Conservation (phyloP, 1,139 yeast genomes). For the Yamadazyma jaroonii region DNA sequence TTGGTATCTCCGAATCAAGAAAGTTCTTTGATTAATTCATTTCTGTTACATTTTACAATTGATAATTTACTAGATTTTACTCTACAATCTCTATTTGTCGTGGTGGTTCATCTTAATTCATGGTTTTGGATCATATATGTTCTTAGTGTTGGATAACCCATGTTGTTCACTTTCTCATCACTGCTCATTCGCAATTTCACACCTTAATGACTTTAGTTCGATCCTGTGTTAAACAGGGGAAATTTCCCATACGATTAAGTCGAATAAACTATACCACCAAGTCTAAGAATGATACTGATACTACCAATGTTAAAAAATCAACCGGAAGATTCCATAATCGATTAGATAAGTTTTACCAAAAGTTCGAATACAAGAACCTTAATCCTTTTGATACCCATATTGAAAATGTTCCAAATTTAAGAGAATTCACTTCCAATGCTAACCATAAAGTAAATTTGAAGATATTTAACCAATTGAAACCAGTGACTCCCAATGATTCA, state of each 20-base stretch:
- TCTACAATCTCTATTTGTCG: too few species aligned
- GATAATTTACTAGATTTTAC: too few species aligned
- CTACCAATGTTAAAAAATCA: not conserved
- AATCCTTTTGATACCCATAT: conserved; percentile 14
- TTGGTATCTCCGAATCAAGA: conserved; percentile 84
- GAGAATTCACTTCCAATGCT: conserved; percentile 16
- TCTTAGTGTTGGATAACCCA: too few species aligned
- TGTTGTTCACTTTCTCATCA: not conserved
- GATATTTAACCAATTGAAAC: conserved; percentile 39
- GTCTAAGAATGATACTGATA: not conserved
- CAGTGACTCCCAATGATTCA: conserved; percentile 57
- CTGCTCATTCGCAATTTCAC: not conserved
- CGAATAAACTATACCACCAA: not conserved
- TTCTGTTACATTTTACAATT: conserved; percentile 1
- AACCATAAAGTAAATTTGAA: conserved; percentile 12
- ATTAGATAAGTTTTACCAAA: conserved; percentile 3
- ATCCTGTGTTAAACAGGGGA: not conserved
- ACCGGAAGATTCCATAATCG: conserved; percentile 1
- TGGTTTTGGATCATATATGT: too few species aligned
- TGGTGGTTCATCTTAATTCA: too few species aligned
- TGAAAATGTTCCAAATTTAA: conserved; percentile 12
- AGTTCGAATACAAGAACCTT: conserved; percentile 1
- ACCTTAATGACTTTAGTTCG: not conserved
- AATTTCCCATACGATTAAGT: not conserved
- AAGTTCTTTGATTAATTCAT: conserved; percentile 74